A percentile compares a stretch with the other conserved stretches of the same genome.
phyloP scores from a whole-genome alignment of 495 filamentous ascomycete species.

The Podospora didyma region DNA sequence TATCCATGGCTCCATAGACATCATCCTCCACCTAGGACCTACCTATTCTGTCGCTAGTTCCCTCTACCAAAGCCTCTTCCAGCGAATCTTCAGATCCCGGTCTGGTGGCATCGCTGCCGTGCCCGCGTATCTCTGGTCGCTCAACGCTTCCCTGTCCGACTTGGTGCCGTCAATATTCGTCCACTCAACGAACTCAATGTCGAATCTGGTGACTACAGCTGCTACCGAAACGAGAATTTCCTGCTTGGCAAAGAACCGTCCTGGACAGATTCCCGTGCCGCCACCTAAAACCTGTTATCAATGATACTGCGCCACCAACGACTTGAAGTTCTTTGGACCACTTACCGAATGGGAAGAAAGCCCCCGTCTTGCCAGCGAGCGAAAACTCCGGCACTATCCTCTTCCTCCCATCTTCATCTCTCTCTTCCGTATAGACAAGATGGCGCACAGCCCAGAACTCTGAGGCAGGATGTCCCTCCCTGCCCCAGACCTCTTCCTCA shows the following conservation, averaged over 20 bases:
- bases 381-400: no score
- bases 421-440: slow-evolving; percentile 8
- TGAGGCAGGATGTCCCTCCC: slow-evolving; percentile 21
- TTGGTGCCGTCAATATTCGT: slow-evolving; percentile 12
- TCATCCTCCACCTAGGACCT: no score
- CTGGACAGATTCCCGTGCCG: slow-evolving; percentile 30
- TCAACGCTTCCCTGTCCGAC: slow-evolving; percentile 14
- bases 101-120: slow-evolving; percentile 20
- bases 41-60: no score
- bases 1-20: no score
- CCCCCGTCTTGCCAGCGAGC: no score
- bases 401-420: background rate
- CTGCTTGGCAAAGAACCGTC: slow-evolving; percentile 32
- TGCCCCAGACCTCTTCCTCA: slow-evolving; percentile 25
- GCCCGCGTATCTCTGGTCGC: slow-evolving; percentile 15
- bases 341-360: slow-evolving; percentile 1
- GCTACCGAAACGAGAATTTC: slow-evolving; percentile 44
- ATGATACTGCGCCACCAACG: no score
- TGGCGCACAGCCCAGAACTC: slow-evolving; percentile 33
- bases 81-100: slow-evolving; percentile 23
- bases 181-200: slow-evolving; percentile 39
- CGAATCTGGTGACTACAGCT: slow-evolving; percentile 46
- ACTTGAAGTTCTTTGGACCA: background rate
- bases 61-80: slow-evolving; percentile 15
- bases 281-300: background rate